Base-by-base conservation (phyloP, 257 asterid genomes). In the Handroanthus guayacan region DNA sequence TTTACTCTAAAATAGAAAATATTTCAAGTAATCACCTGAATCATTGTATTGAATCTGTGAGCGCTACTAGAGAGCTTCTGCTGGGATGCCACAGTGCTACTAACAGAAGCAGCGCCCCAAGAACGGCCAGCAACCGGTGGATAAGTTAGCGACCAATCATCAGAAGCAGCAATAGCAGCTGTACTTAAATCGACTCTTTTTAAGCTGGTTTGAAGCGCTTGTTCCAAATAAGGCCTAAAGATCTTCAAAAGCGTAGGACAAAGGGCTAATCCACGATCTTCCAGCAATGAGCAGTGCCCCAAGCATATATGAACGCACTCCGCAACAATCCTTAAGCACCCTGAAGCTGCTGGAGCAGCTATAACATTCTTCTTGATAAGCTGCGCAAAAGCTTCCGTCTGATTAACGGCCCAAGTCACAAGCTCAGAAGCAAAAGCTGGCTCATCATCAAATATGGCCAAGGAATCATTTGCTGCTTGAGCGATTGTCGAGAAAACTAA, bases 321-420 rank as follows among this genome's bases (percentile, higher is more conserved):
- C 0, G 95, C 86, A 37, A 95, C 98, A 9, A 90, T 81, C 80
- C 98, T 88, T 34, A 95, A 83, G 39, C 94, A 84, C 3, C 99
- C 99, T 0, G 98, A 92, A 14, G 98, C 97, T 14, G 99, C 92
- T 38, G 98, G 94, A 1, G 84, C 87, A 1, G 94, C 99, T 44
- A 92, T 72, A 14, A 88, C 94, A 34, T 88, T 86, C 64, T 83
- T 91, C 80, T 85, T 87, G 70, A 92, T 79, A 9, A 88, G 90
- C 76, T 74, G 83, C 0, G 97, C 90, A 14, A 88, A 89, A 16
- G 69, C 81, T 74, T 90, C 89, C 0, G 96, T 86, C 55, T 87
- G 95, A 58, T 84, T 87, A 4, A 91, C 94, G 3, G 91, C 90
- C 99, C 99, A 94, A 6, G 95, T 81, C 6, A 94, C 99, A 0